phyloP scores from a whole-genome alignment of 179 eudicot species.

The Heliamphora pulchella region DNA sequence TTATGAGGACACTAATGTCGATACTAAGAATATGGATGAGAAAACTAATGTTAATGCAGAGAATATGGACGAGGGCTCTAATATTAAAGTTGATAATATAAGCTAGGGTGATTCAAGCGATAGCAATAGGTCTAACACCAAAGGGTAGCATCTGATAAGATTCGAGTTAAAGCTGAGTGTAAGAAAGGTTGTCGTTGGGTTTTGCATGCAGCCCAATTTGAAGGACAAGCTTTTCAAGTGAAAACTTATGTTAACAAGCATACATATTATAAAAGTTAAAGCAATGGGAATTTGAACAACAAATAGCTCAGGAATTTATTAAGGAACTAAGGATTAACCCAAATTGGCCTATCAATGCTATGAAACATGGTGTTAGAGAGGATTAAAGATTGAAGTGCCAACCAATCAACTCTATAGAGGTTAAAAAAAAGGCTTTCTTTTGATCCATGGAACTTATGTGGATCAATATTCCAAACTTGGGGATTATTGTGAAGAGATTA shows the following conservation, averaged over 20 bases:
- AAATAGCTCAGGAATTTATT: background rate
- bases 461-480: no score
- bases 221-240: no score
- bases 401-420: background rate
- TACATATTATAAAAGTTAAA: no score
- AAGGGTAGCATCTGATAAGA: background rate
- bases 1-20: no score
- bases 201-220: background rate
- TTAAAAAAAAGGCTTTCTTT: background rate
- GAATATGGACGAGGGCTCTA: no score
- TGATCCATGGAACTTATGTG: background rate
- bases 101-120: no score
- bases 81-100: no score
- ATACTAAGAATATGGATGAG: no score
- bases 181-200: background rate
- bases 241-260: background rate
- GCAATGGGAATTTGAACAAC: background rate
- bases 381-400: background rate
- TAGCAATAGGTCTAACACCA: no score
- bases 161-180: background rate
- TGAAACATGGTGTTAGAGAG: background rate
- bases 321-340: background rate
- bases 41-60: no score
- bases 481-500: background rate
- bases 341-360: background rate